A percentile compares a stretch with the other conserved stretches of the same genome.
These are phyloP conservation scores for Glycine soja DNA, from an alignment of 306 rosid species.

Conservation along the genomic window DNA sequence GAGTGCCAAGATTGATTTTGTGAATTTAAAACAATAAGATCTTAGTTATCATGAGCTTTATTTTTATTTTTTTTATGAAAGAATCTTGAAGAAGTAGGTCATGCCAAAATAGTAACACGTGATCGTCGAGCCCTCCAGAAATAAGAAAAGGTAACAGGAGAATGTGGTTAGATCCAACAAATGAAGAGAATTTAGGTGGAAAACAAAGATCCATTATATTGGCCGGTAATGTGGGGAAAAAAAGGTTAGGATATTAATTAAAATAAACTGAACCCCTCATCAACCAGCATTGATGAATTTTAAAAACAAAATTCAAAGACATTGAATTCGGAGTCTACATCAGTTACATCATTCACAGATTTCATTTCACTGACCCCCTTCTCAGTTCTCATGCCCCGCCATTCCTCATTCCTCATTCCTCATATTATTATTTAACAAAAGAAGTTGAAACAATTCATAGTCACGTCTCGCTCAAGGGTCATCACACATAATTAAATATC, in stretches of 20 bases:
- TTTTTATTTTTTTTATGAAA: not conserved
- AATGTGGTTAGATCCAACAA: conserved; percentile 40
- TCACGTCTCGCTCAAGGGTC: not conserved
- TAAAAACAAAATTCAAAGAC: not conserved
- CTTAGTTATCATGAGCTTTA: not conserved
- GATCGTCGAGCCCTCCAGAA: conserved; percentile 7
- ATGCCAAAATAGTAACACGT: conserved; percentile 25
- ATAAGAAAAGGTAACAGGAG: conserved; percentile 12
- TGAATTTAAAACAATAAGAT: not conserved
- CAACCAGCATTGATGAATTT: conserved; percentile 38
- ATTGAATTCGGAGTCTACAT: not conserved
- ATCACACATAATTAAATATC: not conserved
- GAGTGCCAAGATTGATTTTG: not conserved
- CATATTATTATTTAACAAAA: not conserved
- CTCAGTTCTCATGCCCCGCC: conserved; percentile 12
- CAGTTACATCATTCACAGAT: conserved; percentile 1
- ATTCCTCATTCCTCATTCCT: conserved; percentile 5
- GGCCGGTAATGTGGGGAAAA: conserved; percentile 39
- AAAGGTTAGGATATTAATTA: not conserved
- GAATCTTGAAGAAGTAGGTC: conserved; percentile 20
- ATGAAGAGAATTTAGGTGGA: conserved; percentile 30
- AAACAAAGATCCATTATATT: conserved; percentile 50
- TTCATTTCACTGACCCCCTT: not conserved
- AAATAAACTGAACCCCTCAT: conserved; percentile 6
- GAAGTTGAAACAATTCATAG: not conserved